phyloP scores from a whole-genome alignment of 2,329 filamentous ascomycete genomes.

The Fusarium agapanthi region DNA sequence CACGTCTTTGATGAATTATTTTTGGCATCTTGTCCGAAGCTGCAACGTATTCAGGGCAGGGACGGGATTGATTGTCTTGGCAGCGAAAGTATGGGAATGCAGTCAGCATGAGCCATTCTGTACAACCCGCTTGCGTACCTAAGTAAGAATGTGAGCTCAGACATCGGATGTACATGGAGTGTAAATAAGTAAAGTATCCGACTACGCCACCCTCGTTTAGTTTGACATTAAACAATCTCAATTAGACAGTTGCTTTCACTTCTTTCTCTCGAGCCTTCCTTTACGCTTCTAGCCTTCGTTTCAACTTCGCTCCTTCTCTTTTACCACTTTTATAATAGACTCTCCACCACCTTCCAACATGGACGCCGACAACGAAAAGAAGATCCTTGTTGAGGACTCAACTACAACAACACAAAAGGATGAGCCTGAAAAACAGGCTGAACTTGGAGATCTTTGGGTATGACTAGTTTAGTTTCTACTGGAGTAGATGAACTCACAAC shows the following conservation, averaged over 20 bases:
- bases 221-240: neutral
- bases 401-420: neutral
- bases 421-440: neutral
- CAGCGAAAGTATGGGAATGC: neutral
- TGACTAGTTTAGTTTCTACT: neutral
- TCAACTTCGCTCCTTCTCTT: neutral
- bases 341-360: neutral
- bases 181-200: neutral
- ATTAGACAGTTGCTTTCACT: neutral
- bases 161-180: neutral
- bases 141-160: neutral
- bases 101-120: conserved; percentile 7
- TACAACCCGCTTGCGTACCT: neutral
- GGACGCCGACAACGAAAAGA: conserved; percentile 10
- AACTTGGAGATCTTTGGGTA: conserved; percentile 21
- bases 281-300: neutral
- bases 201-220: neutral
- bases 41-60: neutral
- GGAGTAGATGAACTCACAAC: fast-evolving
- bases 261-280: neutral
- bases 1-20: fast-evolving
- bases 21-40: neutral
- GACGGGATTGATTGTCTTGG: neutral
- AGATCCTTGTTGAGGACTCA: neutral
- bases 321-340: neutral